Percentiles rank a stretch among this genome's conserved stretches.
These are phyloP conservation scores for Xerocomellus dryophilus DNA, from an alignment of 768 basidiomycete species.

Conservation along the genomic window DNA sequence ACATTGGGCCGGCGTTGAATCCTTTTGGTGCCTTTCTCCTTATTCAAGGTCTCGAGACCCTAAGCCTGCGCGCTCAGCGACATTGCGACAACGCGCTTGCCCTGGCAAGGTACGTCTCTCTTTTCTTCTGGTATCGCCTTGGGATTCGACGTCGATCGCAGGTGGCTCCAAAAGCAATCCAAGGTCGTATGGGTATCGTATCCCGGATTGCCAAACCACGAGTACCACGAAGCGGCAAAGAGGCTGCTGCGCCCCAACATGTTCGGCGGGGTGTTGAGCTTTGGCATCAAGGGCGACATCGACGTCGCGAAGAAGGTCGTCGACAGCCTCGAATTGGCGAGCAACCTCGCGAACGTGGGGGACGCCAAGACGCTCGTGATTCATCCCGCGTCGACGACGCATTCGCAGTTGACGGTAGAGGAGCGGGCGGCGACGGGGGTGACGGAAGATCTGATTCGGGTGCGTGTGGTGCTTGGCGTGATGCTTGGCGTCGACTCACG, in stretches of 20 bases:
- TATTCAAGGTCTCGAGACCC: slow-evolving; percentile 77
- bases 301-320: slow-evolving; percentile 31
- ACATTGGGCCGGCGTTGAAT: slow-evolving; percentile 62
- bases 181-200: slow-evolving; percentile 19
- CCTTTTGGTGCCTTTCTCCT: slow-evolving; percentile 74
- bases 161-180: slow-evolving; percentile 14
- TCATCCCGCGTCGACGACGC: slow-evolving; percentile 76
- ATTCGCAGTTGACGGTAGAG: slow-evolving; percentile 59
- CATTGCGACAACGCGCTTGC: slow-evolving; percentile 70
- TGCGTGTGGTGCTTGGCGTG: slow-evolving; percentile 19
- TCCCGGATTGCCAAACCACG: slow-evolving; percentile 9
- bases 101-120: slow-evolving; percentile 47
- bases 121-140: too few species aligned
- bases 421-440: slow-evolving; percentile 69
- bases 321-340: slow-evolving; percentile 38
- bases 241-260: slow-evolving; percentile 1
- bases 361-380: slow-evolving; percentile 82
- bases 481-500: not conserved
- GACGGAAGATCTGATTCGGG: slow-evolving; percentile 71
- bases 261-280: slow-evolving; percentile 18
- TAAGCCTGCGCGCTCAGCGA: slow-evolving; percentile 65
- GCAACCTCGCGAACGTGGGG: slow-evolving; percentile 39
- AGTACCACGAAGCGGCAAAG: slow-evolving; percentile 12
- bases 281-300: slow-evolving; percentile 4
- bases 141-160: not conserved